A percentile compares a stretch with the other conserved stretches of the same genome.
Conservation (phyloP, 2,329 filamentous ascomycete species). For the Cladophialophora yegresii region DNA sequence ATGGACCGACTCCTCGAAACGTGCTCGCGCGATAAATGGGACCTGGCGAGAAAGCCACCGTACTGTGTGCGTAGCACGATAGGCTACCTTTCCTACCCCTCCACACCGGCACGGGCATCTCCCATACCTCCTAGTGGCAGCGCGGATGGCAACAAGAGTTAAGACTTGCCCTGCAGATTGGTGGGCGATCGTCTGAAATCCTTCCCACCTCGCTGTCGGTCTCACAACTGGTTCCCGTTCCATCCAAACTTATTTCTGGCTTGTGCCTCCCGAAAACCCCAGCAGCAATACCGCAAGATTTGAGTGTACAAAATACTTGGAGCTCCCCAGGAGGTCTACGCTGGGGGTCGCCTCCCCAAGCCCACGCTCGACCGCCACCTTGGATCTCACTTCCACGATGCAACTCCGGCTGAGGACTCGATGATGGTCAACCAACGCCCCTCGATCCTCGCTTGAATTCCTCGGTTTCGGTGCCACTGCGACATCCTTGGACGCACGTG, state of each 20-base stretch:
- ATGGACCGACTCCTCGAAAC: slow-evolving; percentile 9
- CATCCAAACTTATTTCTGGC: background rate
- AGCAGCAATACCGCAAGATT: background rate
- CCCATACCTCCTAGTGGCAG: background rate
- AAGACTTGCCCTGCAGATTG: slow-evolving; percentile 17
- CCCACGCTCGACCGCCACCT: background rate
- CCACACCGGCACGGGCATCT: slow-evolving; percentile 16
- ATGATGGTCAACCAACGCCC: slow-evolving; percentile 2
- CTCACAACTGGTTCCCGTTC: slow-evolving; percentile 10
- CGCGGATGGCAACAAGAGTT: background rate
- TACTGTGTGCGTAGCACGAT: background rate
- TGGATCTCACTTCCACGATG: slow-evolving; percentile 10
- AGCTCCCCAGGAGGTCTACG: background rate
- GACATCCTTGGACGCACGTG: background rate
- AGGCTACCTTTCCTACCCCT: slow-evolving; percentile 7
- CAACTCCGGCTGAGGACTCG: slow-evolving; percentile 3
- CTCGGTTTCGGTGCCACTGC: slow-evolving; percentile 4
- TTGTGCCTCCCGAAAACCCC: slow-evolving; percentile 6
- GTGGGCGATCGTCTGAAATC: slow-evolving; percentile 14
- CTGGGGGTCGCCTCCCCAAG: background rate
- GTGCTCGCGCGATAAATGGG: slow-evolving; percentile 7
- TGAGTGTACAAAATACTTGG: background rate
- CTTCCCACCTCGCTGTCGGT: slow-evolving; percentile 21
- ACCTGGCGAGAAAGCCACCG: background rate
- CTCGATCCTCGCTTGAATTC: slow-evolving; percentile 2